Evolutionary conservation across 2,329 filamentous ascomycete genomes (phyloP).

Genomic region (Alternaria postmessia): DNA sequence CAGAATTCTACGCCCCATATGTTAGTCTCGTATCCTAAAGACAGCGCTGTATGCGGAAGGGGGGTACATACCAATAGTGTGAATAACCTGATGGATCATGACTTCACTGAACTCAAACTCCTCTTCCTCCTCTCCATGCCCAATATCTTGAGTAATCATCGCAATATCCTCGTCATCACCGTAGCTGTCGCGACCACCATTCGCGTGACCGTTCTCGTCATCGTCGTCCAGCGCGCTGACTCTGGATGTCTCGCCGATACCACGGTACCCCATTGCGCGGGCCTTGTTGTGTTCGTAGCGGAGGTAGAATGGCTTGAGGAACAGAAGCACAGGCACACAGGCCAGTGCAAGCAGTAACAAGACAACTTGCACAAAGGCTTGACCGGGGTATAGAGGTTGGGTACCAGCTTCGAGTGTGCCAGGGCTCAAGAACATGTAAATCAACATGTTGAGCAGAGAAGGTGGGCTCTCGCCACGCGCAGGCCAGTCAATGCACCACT

Average conservation of each 20-base stretch:
- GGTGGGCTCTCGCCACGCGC: conserved; percentile 74
- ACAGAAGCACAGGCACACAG: conserved; percentile 89
- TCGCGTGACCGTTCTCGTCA: conserved; percentile 70
- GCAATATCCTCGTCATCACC: conserved; percentile 81
- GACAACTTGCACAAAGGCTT: conserved; percentile 76
- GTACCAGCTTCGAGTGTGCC: conserved; percentile 72
- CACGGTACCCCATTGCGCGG: conserved; percentile 87
- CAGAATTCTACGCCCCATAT: conserved; percentile 78
- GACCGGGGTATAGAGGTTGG: conserved; percentile 75
- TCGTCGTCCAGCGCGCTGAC: conserved; percentile 92
- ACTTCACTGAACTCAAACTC: conserved; percentile 97
- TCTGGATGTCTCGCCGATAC: conserved; percentile 85
- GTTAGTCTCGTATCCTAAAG: conserved; percentile 29
- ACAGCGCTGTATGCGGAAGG: neutral
- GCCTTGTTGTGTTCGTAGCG: conserved; percentile 92
- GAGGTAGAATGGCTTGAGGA: conserved; percentile 95
- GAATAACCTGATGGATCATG: conserved; percentile 99
- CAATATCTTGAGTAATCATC: conserved; percentile 87
- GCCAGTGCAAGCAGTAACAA: conserved; percentile 82
- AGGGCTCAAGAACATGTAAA: conserved; percentile 98
- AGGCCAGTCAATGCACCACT: conserved; percentile 92
- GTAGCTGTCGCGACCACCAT: conserved; percentile 69
- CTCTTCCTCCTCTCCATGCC: conserved; percentile 78
- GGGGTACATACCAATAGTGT: conserved; percentile 83
- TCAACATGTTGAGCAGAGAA: conserved; percentile 96